Evolutionary conservation across 345 rosid species (phyloP).

Genomic region (Hibiscus tridactylites): DNA sequence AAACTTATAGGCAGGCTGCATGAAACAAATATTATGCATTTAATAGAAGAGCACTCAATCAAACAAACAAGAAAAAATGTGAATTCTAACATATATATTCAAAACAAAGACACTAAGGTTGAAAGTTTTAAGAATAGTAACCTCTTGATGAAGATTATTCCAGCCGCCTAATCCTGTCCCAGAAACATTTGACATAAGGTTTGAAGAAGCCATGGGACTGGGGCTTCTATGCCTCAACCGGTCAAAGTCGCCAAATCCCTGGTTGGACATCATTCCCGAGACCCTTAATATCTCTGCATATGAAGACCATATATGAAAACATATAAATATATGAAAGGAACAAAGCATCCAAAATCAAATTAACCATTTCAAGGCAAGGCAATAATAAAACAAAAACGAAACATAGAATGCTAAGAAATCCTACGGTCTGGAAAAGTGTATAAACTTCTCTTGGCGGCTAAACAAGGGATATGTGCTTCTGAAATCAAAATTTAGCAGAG

Average conservation of each 20-base stretch:
- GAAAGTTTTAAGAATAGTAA: constrained; percentile 16
- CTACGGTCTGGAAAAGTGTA: background rate
- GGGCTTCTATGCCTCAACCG: constrained; percentile 86
- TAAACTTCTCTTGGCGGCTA: background rate
- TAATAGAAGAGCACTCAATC: background rate
- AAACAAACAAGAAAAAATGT: background rate
- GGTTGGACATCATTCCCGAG: constrained; percentile 78
- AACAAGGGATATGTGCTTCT: background rate
- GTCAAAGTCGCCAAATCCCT: constrained; percentile 83
- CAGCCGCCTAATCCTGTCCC: constrained; percentile 63
- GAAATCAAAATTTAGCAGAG: background rate
- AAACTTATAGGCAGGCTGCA: background rate
- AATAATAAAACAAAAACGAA: background rate
- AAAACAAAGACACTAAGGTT: background rate
- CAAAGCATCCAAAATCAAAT: background rate
- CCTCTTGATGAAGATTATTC: constrained; percentile 87
- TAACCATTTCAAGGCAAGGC: background rate
- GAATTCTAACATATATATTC: background rate
- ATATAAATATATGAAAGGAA: background rate
- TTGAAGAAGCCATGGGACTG: constrained; percentile 96
- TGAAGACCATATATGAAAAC: constrained; percentile 6
- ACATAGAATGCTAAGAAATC: background rate
- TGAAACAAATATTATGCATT: background rate
- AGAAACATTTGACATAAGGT: constrained; percentile 56
- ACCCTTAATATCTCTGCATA: constrained; percentile 78